Base-by-base conservation (phyloP, 2,329 filamentous ascomycete species). In the Ophiostoma australiae region DNA sequence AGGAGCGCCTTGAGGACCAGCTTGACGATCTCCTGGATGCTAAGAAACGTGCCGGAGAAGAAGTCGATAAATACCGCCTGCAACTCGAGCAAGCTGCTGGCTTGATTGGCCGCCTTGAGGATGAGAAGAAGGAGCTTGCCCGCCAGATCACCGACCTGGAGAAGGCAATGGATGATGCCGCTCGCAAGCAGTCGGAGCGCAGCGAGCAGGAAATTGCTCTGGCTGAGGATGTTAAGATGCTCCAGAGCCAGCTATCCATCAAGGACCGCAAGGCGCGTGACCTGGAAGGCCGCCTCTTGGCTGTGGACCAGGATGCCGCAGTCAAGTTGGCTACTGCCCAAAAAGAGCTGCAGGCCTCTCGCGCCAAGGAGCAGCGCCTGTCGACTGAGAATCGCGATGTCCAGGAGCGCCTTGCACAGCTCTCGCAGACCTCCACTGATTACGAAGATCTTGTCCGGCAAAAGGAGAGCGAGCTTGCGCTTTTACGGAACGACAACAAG, bases 381-480 rank as follows among this genome's bases (percentile, higher is more conserved):
- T 79, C 89, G 1, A 88, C 90, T 5, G 94, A 99, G 77, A 96
- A 97, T 75, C 87, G 89, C 15, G 89, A 91, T 65, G 87, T 97
- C 67, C 90, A 96, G 70, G 88, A 93, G 76, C 93, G 97, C 76
- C 89, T 99, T 70, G 87, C 91, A 0, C 90, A 97, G 75, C 83
- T 99, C 23, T 95, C 95, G 0, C 89, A 92, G 68, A 97, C 94
- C 0, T 97, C 94, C 0, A 96, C 93, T 0, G 93, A 94, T 77
- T 98, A 97, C 75, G 95, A 99, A 80, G 94, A 98, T 76, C 86
- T 98, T 63, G 91, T 99, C 33, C 87, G 93, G 33, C 90, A 91
- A 72, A 99, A 98, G 79, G 95, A 99, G 78, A 97, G 94, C 78
- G 96, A 99, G 77, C 83, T 99, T 27, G 86, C 90, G 0, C 85